Conservation (phyloP, 768 basidiomycete genomes). For the Lyophyllum semitale region DNA sequence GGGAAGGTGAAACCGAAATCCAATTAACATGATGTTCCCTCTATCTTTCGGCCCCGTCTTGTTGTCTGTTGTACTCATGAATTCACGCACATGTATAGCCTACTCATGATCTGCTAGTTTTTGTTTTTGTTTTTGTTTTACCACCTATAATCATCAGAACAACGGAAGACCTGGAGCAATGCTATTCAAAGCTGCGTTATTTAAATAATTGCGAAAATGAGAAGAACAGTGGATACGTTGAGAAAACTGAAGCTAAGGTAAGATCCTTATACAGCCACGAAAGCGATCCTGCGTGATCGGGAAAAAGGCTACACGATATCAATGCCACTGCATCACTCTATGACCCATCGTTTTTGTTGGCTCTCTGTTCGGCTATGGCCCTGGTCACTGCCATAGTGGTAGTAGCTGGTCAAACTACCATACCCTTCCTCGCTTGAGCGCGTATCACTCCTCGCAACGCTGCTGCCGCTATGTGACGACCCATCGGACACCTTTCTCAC, state of each 20-base stretch:
- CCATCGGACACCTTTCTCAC: constrained; percentile 32
- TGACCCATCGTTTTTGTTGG: constrained; percentile 52
- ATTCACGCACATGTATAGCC: constrained; percentile 4
- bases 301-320: not conserved
- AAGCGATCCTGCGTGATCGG: constrained; percentile 4
- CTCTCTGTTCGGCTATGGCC: constrained; percentile 33
- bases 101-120: constrained; percentile 7
- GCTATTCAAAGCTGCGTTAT: constrained; percentile 3
- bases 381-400: constrained; percentile 30
- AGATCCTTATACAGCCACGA: not conserved
- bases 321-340: constrained; percentile 42
- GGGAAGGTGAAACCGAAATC: constrained; percentile 3
- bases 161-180: not conserved
- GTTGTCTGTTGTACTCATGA: constrained; percentile 1
- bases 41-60: not conserved
- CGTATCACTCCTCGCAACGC: constrained; percentile 33
- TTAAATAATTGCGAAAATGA: not conserved
- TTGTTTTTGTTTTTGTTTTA: not conserved
- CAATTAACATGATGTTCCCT: not conserved
- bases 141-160: constrained; percentile 2
- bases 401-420: constrained; percentile 36
- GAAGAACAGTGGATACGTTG: constrained; percentile 4
- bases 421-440: constrained; percentile 42
- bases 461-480: constrained; percentile 29
- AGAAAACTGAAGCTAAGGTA: not conserved